These are phyloP conservation scores for Kodamaea derodonti DNA, from an alignment of 1,139 yeast species.

Conservation along the genomic window DNA sequence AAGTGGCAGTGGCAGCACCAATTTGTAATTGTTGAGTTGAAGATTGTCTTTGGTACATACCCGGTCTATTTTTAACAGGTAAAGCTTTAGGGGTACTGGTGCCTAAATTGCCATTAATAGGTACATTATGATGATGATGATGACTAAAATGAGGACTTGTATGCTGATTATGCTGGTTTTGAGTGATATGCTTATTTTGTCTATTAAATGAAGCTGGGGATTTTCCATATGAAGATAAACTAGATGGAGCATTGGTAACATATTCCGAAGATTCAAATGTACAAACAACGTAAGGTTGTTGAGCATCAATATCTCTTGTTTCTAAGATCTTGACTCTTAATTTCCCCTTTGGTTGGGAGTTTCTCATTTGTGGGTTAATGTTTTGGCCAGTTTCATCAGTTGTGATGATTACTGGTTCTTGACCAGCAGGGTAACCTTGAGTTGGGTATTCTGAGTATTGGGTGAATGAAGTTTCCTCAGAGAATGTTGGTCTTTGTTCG, in stretches of 20 bases:
- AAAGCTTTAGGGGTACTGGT: conserved; percentile 12
- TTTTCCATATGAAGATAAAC: conserved; percentile 48
- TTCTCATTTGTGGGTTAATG: conserved; percentile 22
- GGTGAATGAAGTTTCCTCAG: conserved; percentile 1
- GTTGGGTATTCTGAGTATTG: conserved; percentile 7
- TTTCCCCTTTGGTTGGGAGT: conserved; percentile 69
- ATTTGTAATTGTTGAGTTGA: conserved; percentile 56
- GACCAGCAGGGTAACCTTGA: conserved; percentile 15
- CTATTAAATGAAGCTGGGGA: conserved; percentile 20
- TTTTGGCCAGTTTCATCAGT: conserved; percentile 46
- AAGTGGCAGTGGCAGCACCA: conserved; percentile 2
- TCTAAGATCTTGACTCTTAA: conserved; percentile 76
- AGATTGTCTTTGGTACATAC: conserved; percentile 59
- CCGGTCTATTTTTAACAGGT: conserved; percentile 32
- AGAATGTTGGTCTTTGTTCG: conserved; percentile 14
- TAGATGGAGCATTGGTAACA: conserved; percentile 69
- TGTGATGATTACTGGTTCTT: conserved; percentile 39
- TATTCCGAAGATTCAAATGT: conserved; percentile 91
- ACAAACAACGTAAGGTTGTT: conserved; percentile 88
- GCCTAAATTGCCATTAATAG: conserved; percentile 12
- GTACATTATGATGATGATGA: conserved; percentile 10
- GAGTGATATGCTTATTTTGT: conserved; percentile 8
- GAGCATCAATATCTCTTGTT: conserved; percentile 61
- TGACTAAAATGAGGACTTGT: conserved; percentile 8
- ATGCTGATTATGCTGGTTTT: conserved; percentile 9